A percentile compares a stretch with the other conserved stretches of the same genome.
phyloP scores from a whole-genome alignment of 768 basidiomycete genomes.

The Peribolospora baueri region DNA sequence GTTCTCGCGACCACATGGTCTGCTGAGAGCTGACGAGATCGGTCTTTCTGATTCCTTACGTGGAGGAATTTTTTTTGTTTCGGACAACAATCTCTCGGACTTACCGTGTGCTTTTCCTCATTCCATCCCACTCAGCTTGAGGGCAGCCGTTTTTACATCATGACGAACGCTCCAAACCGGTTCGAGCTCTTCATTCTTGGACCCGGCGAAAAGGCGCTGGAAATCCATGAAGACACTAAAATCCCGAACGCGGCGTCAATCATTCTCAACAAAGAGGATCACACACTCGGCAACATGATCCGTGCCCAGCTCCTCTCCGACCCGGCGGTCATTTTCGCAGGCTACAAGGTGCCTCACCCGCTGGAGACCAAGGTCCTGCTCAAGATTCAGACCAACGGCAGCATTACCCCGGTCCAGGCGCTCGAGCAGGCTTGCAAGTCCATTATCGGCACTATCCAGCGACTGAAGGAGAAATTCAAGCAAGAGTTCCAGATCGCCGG shows the following conservation, averaged over 20 bases:
- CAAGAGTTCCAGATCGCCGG: slow-evolving; percentile 15
- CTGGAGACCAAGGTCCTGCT: slow-evolving; percentile 80
- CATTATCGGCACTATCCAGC: slow-evolving; percentile 39
- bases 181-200: slow-evolving; percentile 76
- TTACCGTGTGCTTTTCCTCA: slow-evolving; percentile 2
- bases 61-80: slow-evolving; percentile 10
- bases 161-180: slow-evolving; percentile 79
- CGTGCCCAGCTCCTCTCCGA: slow-evolving; percentile 73
- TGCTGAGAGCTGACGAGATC: not conserved
- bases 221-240: slow-evolving; percentile 72
- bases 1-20: slow-evolving; percentile 15
- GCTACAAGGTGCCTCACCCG: slow-evolving; percentile 94
- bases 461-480: slow-evolving; percentile 19
- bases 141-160: slow-evolving; percentile 15
- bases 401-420: slow-evolving; percentile 46
- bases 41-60: slow-evolving; percentile 8
- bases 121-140: slow-evolving; percentile 2
- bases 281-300: slow-evolving; percentile 90
- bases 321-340: slow-evolving; percentile 76
- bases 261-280: slow-evolving; percentile 85
- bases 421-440: slow-evolving; percentile 63
- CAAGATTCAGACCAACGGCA: slow-evolving; percentile 86
- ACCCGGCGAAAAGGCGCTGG: slow-evolving; percentile 47
- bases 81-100: slow-evolving; percentile 6
- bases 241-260: slow-evolving; percentile 93